A percentile compares a stretch with the other conserved stretches of the same genome.
These are phyloP conservation scores for Macrolepiota fuliginosa DNA, from an alignment of 768 basidiomycete genomes.

Conservation along the genomic window DNA sequence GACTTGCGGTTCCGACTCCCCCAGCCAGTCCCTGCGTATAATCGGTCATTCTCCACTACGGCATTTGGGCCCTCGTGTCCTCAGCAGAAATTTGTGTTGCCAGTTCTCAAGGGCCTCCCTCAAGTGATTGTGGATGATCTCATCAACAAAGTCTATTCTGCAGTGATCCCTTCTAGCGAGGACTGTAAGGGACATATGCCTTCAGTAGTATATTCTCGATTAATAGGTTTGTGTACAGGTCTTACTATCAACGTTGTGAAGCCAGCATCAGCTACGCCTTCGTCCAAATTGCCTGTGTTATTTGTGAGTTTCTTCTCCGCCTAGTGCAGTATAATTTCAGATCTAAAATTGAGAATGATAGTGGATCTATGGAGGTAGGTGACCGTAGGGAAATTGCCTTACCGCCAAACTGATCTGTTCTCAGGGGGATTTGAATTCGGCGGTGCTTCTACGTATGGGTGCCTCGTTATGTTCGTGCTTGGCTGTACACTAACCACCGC, in stretches of 20 bases:
- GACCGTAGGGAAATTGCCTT: background rate
- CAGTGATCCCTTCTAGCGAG: constrained; percentile 33
- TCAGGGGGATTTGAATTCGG: constrained; percentile 45
- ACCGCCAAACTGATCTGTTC: background rate
- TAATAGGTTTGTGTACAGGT: constrained; percentile 27
- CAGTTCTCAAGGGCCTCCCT: constrained; percentile 30
- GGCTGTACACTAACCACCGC: too few relatives aligned
- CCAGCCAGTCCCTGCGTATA: constrained; percentile 32
- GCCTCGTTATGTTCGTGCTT: background rate
- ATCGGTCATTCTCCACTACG: constrained; percentile 31
- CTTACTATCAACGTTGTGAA: constrained; percentile 48
- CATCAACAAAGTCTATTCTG: constrained; percentile 24
- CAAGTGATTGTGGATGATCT: constrained; percentile 31
- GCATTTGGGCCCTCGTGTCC: constrained; percentile 43
- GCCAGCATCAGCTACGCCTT: constrained; percentile 25
- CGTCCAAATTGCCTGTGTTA: constrained; percentile 51
- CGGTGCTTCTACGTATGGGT: constrained; percentile 28
- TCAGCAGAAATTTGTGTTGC: constrained; percentile 38
- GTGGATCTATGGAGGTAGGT: constrained; percentile 51
- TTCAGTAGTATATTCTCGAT: background rate
- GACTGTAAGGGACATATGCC: constrained; percentile 38
- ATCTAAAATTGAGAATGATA: constrained; percentile 14
- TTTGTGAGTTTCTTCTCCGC: constrained; percentile 30
- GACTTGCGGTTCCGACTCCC: constrained; percentile 41
- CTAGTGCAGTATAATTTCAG: background rate